Evolutionary conservation across 1,139 yeast species (phyloP).

Genomic region (Pichia sp.): DNA sequence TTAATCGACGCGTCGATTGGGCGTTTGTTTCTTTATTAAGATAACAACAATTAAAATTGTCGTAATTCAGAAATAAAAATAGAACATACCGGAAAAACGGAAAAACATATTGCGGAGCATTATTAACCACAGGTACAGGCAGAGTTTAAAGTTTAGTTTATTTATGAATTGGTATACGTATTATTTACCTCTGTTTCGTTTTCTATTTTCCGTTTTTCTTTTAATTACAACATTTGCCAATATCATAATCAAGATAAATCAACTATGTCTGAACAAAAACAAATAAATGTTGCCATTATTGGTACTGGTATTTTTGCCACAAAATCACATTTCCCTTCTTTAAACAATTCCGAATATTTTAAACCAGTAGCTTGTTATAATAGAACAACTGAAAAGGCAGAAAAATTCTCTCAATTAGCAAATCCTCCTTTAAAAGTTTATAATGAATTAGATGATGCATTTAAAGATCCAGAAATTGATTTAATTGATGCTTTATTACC

Average conservation of each 20-base stretch:
- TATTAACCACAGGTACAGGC: no score
- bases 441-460: conserved; percentile 56
- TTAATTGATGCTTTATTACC: conserved; percentile 82
- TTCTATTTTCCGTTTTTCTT: no score
- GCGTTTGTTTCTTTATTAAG: no score
- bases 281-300: conserved; percentile 61
- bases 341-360: conserved; percentile 42
- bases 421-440: conserved; percentile 50
- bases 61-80: no score
- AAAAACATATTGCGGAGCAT: no score
- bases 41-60: no score
- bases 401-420: conserved; percentile 64
- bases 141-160: no score
- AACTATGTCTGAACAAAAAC: conserved; percentile 8
- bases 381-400: conserved; percentile 79
- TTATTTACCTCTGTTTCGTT: no score
- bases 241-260: not conserved
- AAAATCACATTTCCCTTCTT: conserved; percentile 72
- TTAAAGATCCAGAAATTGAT: conserved; percentile 59
- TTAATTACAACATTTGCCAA: not conserved
- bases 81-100: no score
- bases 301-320: conserved; percentile 94
- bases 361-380: conserved; percentile 62
- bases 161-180: no score
- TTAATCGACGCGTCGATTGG: no score